These are phyloP conservation scores for Sclerotinia glacialis DNA, from an alignment of 2,329 filamentous ascomycete species.

Conservation along the genomic window DNA sequence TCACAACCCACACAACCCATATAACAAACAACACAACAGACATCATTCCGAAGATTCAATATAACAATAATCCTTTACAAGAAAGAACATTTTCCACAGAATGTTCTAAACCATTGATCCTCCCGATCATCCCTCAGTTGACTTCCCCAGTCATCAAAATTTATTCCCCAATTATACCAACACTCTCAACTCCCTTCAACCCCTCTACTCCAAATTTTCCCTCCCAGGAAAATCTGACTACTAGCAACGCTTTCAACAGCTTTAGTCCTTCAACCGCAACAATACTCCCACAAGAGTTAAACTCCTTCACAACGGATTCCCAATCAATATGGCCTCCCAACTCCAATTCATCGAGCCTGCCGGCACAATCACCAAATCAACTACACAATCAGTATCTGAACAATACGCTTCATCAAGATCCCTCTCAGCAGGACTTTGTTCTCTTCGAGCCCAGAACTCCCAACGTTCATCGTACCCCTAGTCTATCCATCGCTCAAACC, in stretches of 20 bases:
- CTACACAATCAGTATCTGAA: conserved; percentile 37
- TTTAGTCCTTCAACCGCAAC: conserved; percentile 54
- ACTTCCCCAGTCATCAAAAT: conserved; percentile 20
- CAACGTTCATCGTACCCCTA: conserved; percentile 39
- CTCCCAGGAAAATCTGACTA: conserved; percentile 65
- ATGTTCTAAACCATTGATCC: conserved; percentile 20
- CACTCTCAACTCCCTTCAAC: conserved; percentile 38
- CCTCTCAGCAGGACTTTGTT: conserved; percentile 60
- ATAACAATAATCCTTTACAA: not conserved
- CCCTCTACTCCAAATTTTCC: conserved; percentile 53
- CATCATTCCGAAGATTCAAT: not conserved
- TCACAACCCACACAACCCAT: not conserved
- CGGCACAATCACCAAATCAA: conserved; percentile 59
- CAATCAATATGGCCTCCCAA: conserved; percentile 71
- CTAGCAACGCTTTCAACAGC: conserved; percentile 60
- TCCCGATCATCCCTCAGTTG: conserved; percentile 11
- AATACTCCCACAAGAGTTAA: conserved; percentile 63
- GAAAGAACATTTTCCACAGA: conserved; percentile 1
- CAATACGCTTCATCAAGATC: conserved; percentile 17
- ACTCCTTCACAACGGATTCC: conserved; percentile 82
- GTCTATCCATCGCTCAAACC: conserved; percentile 39
- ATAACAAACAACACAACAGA: not conserved
- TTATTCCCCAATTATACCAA: conserved; percentile 1
- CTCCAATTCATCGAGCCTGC: conserved; percentile 62
- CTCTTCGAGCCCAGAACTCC: conserved; percentile 45